A percentile compares a stretch with the other conserved stretches of the same genome.
phyloP scores from a whole-genome alignment of 306 rosid species.

The Medicago truncatula region MtrunA17r5.0-ANR NC_053047.1:29234501-29235000 shows the following conservation, averaged over 20 bases:
- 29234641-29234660: neutral
- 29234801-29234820: neutral
- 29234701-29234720: neutral
- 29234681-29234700: neutral
- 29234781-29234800: neutral
- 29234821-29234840: neutral
- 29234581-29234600: no score
- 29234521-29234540: neutral
- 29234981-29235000: neutral
- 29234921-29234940: neutral
- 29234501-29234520: slow-evolving; percentile 33
- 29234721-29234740: neutral
- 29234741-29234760: neutral
- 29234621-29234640: neutral
- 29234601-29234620: no score
- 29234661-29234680: neutral
- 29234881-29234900: neutral
- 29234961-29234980: neutral
- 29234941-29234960: slow-evolving; percentile 1
- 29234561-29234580: neutral
- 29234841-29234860: neutral
- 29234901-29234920: neutral
- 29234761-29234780: slow-evolving; percentile 10
- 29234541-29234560: neutral
- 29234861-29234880: neutral